Percentiles rank a stretch among this genome's conserved stretches.
These are phyloP conservation scores for Laguncularia racemosa DNA, from an alignment of 345 rosid species.

Conservation along the genomic window DNA sequence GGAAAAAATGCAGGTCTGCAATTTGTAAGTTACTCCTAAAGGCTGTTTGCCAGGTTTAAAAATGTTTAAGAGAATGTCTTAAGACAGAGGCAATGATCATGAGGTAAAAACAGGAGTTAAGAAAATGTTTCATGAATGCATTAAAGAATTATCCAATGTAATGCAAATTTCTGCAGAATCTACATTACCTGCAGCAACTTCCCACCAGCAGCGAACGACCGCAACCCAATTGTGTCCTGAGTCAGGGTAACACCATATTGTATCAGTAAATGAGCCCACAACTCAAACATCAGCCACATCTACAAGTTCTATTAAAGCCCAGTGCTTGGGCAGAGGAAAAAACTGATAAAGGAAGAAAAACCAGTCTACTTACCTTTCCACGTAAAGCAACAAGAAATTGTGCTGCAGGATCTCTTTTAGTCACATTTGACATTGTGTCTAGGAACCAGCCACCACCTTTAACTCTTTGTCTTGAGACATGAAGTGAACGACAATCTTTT, in stretches of 20 bases:
- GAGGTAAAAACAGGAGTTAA: too few relatives aligned
- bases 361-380: slow-evolving; percentile 57
- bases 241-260: slow-evolving; percentile 6
- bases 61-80: too few relatives aligned
- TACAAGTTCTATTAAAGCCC: too few relatives aligned
- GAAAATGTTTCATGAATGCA: too few relatives aligned
- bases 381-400: slow-evolving; percentile 86
- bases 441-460: slow-evolving; percentile 99
- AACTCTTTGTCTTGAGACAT: slow-evolving; percentile 86
- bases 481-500: slow-evolving; percentile 62
- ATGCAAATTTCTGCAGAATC: not conserved
- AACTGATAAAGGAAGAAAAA: not conserved
- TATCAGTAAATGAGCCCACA: slow-evolving; percentile 5
- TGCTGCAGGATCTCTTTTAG: slow-evolving; percentile 96
- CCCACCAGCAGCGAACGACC: slow-evolving; percentile 99
- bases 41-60: too few relatives aligned
- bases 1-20: too few relatives aligned
- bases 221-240: slow-evolving; percentile 93
- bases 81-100: too few relatives aligned
- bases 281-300: too few relatives aligned
- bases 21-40: too few relatives aligned
- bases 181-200: slow-evolving; percentile 85
- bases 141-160: not conserved
- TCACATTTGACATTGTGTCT: slow-evolving; percentile 76
- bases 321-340: too few relatives aligned